These are phyloP conservation scores for Mucor plumbeus DNA, from an alignment of 371 early-diverging fungal species.

Conservation along the genomic window DNA sequence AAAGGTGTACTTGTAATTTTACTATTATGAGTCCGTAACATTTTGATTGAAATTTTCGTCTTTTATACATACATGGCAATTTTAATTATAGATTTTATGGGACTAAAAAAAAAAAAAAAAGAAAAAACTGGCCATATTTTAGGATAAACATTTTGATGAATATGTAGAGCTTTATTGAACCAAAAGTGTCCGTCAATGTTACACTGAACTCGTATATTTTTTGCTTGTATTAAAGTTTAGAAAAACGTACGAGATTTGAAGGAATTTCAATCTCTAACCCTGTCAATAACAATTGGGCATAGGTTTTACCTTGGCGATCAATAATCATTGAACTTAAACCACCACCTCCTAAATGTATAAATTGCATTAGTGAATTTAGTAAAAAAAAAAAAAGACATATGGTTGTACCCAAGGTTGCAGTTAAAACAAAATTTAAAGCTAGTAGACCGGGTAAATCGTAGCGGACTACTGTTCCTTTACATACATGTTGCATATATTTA, in stretches of 20 bases:
- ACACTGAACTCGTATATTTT: background rate
- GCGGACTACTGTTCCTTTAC: slow-evolving; percentile 62
- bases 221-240: background rate
- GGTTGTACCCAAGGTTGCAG: slow-evolving; percentile 39
- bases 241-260: slow-evolving; percentile 16
- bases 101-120: too few species aligned
- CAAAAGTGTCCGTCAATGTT: background rate
- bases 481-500: slow-evolving; percentile 66
- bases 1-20: too few species aligned
- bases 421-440: slow-evolving; percentile 72
- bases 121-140: too few species aligned
- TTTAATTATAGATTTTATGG: too few species aligned
- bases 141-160: too few species aligned
- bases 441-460: slow-evolving; percentile 66
- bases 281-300: slow-evolving; percentile 66
- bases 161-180: too few species aligned
- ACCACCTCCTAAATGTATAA: slow-evolving; percentile 48
- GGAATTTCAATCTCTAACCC: slow-evolving; percentile 63
- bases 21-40: too few species aligned
- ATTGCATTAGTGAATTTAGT: background rate
- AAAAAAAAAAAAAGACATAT: background rate
- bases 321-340: slow-evolving; percentile 69
- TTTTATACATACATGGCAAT: too few species aligned
- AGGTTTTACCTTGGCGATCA: slow-evolving; percentile 78
- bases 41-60: too few species aligned